Conservation (phyloP, 345 rosid species). For the Trapa incisa region DNA sequence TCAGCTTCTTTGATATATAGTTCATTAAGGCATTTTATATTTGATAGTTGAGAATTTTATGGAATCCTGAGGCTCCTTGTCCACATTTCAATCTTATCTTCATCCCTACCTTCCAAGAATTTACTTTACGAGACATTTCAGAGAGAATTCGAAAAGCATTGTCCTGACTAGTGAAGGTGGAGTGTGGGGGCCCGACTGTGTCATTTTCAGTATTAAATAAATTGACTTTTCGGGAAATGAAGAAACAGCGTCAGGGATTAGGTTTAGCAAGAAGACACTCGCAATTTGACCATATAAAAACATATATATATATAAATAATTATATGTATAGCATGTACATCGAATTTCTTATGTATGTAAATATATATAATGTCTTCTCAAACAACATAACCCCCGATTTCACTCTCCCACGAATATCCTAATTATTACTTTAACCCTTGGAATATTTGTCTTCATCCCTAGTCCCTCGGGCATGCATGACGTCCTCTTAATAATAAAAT, state of each 20-base stretch:
- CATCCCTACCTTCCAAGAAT: conserved; percentile 18
- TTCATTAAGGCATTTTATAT: too few relatives aligned
- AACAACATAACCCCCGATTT: too few relatives aligned
- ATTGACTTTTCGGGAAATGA: conserved; percentile 13
- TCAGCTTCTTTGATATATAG: too few relatives aligned
- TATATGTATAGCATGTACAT: neutral
- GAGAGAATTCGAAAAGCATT: conserved; percentile 22
- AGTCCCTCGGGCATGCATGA: too few relatives aligned
- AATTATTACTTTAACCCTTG: too few relatives aligned
- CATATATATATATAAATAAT: neutral
- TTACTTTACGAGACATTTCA: conserved; percentile 29
- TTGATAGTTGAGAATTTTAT: too few relatives aligned
- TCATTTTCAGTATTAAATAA: neutral
- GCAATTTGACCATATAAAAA: neutral
- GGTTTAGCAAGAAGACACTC: conserved; percentile 20
- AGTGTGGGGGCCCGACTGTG: neutral
- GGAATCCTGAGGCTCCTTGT: neutral
- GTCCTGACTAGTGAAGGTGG: conserved; percentile 10
- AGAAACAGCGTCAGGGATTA: conserved; percentile 11
- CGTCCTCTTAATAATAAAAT: too few relatives aligned
- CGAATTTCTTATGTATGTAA: too few relatives aligned
- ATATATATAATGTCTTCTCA: too few relatives aligned
- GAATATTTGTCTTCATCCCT: too few relatives aligned
- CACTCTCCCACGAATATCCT: too few relatives aligned
- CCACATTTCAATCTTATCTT: neutral